A percentile compares a stretch with the other conserved stretches of the same genome.
Evolutionary conservation across 148 eudicot genomes (phyloP).

Genomic region (Diospyros kaki): DNA sequence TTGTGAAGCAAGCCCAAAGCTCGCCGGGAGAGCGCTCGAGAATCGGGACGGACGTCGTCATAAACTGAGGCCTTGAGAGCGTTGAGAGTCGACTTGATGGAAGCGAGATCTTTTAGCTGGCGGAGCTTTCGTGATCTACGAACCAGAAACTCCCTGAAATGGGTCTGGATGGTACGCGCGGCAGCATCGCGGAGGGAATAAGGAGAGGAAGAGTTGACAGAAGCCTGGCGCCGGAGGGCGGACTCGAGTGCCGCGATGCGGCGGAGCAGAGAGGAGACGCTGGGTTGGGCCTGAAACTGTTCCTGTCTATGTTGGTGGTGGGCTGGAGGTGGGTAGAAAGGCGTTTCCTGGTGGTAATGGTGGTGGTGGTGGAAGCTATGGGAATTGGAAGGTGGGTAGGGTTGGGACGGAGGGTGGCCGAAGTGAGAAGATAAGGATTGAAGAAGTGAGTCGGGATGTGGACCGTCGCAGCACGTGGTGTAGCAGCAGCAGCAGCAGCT

Average conservation of each 20-base stretch:
- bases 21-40: slow-evolving; percentile 34
- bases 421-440: slow-evolving; percentile 33
- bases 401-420: slow-evolving; percentile 23
- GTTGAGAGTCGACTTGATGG: slow-evolving; percentile 49
- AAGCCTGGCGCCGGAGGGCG: slow-evolving; percentile 39
- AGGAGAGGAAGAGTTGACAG: slow-evolving; percentile 15
- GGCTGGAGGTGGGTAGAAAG: slow-evolving; percentile 12
- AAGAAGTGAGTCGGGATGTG: slow-evolving; percentile 32
- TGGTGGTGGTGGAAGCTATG: slow-evolving; percentile 7
- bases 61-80: slow-evolving; percentile 41
- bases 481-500: slow-evolving; percentile 32
- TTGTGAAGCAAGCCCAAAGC: slow-evolving; percentile 51
- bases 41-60: slow-evolving; percentile 34
- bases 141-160: slow-evolving; percentile 65
- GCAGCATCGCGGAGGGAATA: slow-evolving; percentile 61
- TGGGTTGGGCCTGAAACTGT: slow-evolving; percentile 16
- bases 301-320: slow-evolving; percentile 12
- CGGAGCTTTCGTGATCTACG: slow-evolving; percentile 71
- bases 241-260: slow-evolving; percentile 75
- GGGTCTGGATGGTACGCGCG: slow-evolving; percentile 77
- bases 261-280: slow-evolving; percentile 47
- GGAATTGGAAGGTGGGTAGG: slow-evolving; percentile 12
- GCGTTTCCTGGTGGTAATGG: slow-evolving; percentile 5
- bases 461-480: slow-evolving; percentile 23
- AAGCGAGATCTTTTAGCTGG: slow-evolving; percentile 63